These are phyloP conservation scores for Crotalaria pallida DNA, from an alignment of 306 rosid species.

Conservation along the genomic window DNA sequence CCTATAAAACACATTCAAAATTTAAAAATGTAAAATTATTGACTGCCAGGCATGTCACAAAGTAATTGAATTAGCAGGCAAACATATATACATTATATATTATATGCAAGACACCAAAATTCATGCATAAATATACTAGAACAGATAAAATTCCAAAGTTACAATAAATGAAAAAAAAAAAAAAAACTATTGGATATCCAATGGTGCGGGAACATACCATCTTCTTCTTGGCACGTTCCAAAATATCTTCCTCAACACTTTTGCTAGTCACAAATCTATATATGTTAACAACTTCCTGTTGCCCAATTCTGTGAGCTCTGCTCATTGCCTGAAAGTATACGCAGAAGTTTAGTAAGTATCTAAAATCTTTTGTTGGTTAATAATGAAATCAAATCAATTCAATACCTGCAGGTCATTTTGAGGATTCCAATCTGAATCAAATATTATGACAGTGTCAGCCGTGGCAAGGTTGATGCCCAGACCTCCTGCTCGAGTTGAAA, in stretches of 20 bases:
- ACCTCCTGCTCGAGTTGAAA: constrained; percentile 98
- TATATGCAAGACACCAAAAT: neutral
- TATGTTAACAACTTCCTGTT: constrained; percentile 97
- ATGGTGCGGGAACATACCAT: constrained; percentile 51
- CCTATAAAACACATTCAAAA: constrained; percentile 50
- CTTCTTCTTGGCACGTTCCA: constrained; percentile 97
- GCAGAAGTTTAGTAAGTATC: neutral
- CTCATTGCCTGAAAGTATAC: constrained; percentile 81
- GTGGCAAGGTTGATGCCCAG: constrained; percentile 98
- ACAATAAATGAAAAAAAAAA: neutral
- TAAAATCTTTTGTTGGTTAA: neutral
- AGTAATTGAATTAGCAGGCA: neutral
- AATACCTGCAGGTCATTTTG: constrained; percentile 95
- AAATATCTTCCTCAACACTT: constrained; percentile 99
- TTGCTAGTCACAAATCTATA: constrained; percentile 96
- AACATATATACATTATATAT: neutral
- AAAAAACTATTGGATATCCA: constrained; percentile 6
- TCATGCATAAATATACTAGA: neutral
- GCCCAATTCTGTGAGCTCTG: constrained; percentile 98
- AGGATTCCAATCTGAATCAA: constrained; percentile 99
- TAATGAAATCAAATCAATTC: neutral
- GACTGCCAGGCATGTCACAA: neutral
- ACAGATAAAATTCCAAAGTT: neutral
- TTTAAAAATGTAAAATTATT: constrained; percentile 17
- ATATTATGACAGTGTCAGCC: constrained; percentile 96